Conservation (phyloP, 1,139 yeast species). For the Spencermartinsiella ligniputridi region DNA sequence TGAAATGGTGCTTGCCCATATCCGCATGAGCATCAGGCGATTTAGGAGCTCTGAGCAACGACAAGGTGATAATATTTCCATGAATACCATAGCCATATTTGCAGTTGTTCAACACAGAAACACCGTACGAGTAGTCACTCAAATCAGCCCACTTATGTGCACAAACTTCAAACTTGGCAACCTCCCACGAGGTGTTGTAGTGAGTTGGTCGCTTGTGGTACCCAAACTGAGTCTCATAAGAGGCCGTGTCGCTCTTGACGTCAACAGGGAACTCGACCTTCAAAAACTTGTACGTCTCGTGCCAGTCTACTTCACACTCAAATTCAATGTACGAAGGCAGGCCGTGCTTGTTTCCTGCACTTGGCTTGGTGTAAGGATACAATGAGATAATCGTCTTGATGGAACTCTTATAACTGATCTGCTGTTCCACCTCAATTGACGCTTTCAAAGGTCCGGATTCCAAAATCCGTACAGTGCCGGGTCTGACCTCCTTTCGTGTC, state of each 20-base stretch:
- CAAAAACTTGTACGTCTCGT: conserved; percentile 79
- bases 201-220: conserved; percentile 89
- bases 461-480: conserved; percentile 44
- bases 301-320: conserved; percentile 75
- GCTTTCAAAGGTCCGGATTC: conserved; percentile 56
- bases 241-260: conserved; percentile 67
- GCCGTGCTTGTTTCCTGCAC: conserved; percentile 21
- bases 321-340: conserved; percentile 43
- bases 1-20: conserved; percentile 81
- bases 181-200: conserved; percentile 92
- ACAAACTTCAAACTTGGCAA: conserved; percentile 93
- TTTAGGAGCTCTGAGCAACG: conserved; percentile 78
- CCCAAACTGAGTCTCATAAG: conserved; percentile 92
- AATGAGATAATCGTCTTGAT: conserved; percentile 70
- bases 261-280: conserved; percentile 95
- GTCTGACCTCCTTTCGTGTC: conserved; percentile 50
- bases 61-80: conserved; percentile 81
- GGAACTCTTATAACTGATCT: conserved; percentile 51
- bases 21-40: conserved; percentile 92
- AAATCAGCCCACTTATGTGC: conserved; percentile 92
- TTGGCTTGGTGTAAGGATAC: conserved; percentile 45
- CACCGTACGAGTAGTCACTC: conserved; percentile 82
- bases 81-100: conserved; percentile 92
- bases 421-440: conserved; percentile 53
- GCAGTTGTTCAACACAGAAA: conserved; percentile 75